Evolutionary conservation across 2,329 filamentous ascomycete species (phyloP), one percentile per base, ranked within the genome.

Genomic region (Epichloe baconii): DNA sequence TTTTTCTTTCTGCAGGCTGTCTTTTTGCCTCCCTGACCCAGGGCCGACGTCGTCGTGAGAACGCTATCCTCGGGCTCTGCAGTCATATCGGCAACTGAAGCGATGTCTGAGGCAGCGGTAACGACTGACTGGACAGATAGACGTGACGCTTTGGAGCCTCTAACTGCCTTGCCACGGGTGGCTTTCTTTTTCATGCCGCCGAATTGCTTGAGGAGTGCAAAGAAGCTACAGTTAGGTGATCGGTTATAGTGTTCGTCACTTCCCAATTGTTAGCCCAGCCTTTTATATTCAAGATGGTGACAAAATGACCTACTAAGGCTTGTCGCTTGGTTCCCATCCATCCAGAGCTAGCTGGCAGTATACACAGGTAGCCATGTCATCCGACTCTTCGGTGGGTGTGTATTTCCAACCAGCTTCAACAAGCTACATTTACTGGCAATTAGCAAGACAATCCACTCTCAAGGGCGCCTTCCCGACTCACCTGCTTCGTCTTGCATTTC

Each of bases 401-500:
- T 90, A 96, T 63, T 86, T 89, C 90, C 91, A 98, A 11, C 93
- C 93, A 31, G 88, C 87, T 57, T 91, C 87, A 36, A 88, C 88
- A 71, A 97, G 83, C 82, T 93, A 59, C 7, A n/a, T 8, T 40
- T 11, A 14, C 12, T 23, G 14, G 10, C 19, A 44, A 45, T 57
- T 48, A 55, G 52, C 36, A 46, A 43, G 47, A 41, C 21, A 35
- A 19, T 38, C 34, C 31, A 35, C 17, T 26, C 17, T 4, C 21
- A 14, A 26, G n/a, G 2, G 17, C 6, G 1, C 17, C 8, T 8
- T 40, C 5, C n/a, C 21, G 45, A 55, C 70, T 52, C 69, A 88
- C 86, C 82, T 94, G 90, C 58, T 93, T 86, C 0, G 80, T 83
- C 66, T 93, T 94, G 71, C 88, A 94, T 56, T 86, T 82, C 89